Evolutionary conservation across 495 filamentous ascomycete species (phyloP), one percentile per base, ranked within the genome.

Genomic region (Podospora anserina): DNA sequence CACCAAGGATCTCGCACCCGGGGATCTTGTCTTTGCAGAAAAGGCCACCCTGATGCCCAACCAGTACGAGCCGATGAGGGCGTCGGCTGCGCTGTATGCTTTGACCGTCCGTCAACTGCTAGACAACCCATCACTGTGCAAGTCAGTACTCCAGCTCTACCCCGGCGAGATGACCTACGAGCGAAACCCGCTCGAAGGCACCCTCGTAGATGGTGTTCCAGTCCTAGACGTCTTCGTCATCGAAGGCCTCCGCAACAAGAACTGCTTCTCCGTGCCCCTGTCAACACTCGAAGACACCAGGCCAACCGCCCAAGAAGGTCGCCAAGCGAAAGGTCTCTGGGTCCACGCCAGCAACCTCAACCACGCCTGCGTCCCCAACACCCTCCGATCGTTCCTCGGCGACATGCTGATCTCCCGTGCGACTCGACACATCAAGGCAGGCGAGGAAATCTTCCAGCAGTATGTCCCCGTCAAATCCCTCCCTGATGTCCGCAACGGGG

Each of bases 401-500:
- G 87, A 88, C 67, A 79, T 89, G 76, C 79, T 86, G 72, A 76
- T 88, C 60, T 69, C 86, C 55, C 81, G 84, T 20, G 86, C 87
- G 0, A 78, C 79, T 13, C 62, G 74, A 9, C 72, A 83, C 64
- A 79, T 89, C n/a, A 71, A 75, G 7, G 66, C 76, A 1, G 79
- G 82, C 64, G 83, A 84, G 16, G 87, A 89, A 70, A 59, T 90
- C 26, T 83, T 79, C 72, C 80, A 74, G 59, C 73, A 73, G 68
- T 79, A 79, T 30, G 74, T 78, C 1, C 78, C 78, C 3, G 74
- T 76, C 63, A 68, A 68, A 66, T 15, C 73, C 63, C 15, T 68
- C 61, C 4, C 61, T 59, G 58, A 69, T 39, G 49, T 68, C 44
- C 70, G 75, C 26, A 39, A 61, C 60, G 18, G 57, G 70, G 49